These are phyloP conservation scores for Chalara sp. DNA, from an alignment of 2,329 filamentous ascomycete species.

Conservation along the genomic window DNA sequence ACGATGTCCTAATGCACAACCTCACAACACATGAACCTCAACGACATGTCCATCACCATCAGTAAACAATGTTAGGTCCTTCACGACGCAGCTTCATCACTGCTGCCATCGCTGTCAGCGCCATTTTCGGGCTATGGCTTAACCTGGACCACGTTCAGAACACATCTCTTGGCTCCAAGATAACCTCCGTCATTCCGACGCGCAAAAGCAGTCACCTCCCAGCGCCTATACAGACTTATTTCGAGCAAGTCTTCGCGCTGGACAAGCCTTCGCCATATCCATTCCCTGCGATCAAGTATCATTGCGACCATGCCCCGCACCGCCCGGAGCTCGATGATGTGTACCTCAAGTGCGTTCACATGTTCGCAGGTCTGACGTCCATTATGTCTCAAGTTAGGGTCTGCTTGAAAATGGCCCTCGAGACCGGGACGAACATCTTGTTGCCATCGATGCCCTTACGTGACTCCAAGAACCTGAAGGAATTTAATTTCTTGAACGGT, in stretches of 20 bases:
- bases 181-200: background rate
- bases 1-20: no score
- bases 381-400: slow-evolving; percentile 30
- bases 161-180: background rate
- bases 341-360: slow-evolving; percentile 27
- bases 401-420: slow-evolving; percentile 31
- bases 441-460: slow-evolving; percentile 29
- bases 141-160: background rate
- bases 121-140: background rate
- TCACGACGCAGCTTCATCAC: background rate
- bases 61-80: background rate
- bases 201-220: background rate
- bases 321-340: slow-evolving; percentile 16
- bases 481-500: slow-evolving; percentile 28
- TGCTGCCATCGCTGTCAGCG: background rate
- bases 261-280: slow-evolving; percentile 12
- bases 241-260: slow-evolving; percentile 27
- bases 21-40: background rate
- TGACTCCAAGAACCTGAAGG: slow-evolving; percentile 22
- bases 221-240: slow-evolving; percentile 14
- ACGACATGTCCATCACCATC: background rate
- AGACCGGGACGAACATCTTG: slow-evolving; percentile 25
- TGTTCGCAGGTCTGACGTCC: slow-evolving; percentile 27
- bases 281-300: slow-evolving; percentile 18
- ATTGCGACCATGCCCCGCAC: slow-evolving; percentile 19